Conservation (phyloP, 495 filamentous ascomycete genomes). For the Darksidea phi region DNA sequence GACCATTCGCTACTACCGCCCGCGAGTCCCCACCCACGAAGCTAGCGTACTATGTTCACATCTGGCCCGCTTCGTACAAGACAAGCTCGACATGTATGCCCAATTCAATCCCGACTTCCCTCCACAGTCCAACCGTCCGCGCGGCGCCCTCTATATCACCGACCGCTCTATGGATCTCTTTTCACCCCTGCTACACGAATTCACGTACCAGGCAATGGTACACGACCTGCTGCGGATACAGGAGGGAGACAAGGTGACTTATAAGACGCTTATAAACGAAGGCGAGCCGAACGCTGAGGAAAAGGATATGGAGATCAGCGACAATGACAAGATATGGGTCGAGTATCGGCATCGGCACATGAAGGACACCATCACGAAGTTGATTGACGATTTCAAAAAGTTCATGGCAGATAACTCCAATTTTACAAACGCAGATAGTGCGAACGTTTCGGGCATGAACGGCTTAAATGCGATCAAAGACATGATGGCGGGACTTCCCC, state of each 20-base stretch:
- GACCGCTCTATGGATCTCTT: slow-evolving; percentile 90
- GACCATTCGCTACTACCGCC: slow-evolving; percentile 83
- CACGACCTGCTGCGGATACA: slow-evolving; percentile 86
- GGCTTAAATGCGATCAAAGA: slow-evolving; percentile 91
- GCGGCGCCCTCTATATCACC: slow-evolving; percentile 79
- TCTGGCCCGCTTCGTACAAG: slow-evolving; percentile 87
- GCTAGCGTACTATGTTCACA: slow-evolving; percentile 81
- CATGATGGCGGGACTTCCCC: slow-evolving; percentile 91
- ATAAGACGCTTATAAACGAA: slow-evolving; percentile 73
- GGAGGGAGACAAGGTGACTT: slow-evolving; percentile 84
- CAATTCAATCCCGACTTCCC: slow-evolving; percentile 81
- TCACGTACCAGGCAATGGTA: slow-evolving; percentile 98
- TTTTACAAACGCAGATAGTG: slow-evolving; percentile 70
- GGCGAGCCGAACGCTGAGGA: slow-evolving; percentile 63
- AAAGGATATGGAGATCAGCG: slow-evolving; percentile 86
- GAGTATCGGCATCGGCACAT: slow-evolving; percentile 92
- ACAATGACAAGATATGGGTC: slow-evolving; percentile 91
- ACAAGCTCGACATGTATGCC: slow-evolving; percentile 82
- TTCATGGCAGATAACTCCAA: slow-evolving; percentile 93
- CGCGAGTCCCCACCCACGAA: slow-evolving; percentile 73
- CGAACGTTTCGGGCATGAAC: slow-evolving; percentile 68
- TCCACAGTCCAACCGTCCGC: slow-evolving; percentile 72
- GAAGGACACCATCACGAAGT: slow-evolving; percentile 93
- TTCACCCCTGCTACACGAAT: slow-evolving; percentile 87
- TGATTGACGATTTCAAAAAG: slow-evolving; percentile 87